phyloP scores from a whole-genome alignment of 2,329 filamentous ascomycete species.

The Aspergillus neotritici region DNA sequence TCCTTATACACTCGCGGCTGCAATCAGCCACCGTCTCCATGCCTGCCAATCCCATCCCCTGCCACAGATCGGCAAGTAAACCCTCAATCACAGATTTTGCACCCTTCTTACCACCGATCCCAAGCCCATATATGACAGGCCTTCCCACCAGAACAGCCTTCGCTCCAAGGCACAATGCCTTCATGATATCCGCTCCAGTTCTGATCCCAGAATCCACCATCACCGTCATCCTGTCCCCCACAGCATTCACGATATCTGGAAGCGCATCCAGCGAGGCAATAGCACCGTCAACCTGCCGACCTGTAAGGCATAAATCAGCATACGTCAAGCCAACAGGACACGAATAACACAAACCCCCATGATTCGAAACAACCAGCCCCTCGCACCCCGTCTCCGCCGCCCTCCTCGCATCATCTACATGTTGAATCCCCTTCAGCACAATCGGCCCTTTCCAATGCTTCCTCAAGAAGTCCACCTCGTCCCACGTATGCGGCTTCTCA shows the following conservation, averaged over 20 bases:
- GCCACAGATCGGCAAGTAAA: conserved; percentile 1
- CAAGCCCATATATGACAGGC: conserved; percentile 5
- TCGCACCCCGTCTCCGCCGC: background rate
- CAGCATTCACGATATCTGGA: conserved; percentile 4
- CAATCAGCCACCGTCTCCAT: too few relatives aligned
- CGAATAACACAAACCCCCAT: too few relatives aligned
- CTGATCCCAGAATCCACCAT: conserved; percentile 3
- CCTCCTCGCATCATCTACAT: background rate
- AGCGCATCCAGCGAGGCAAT: conserved; percentile 1
- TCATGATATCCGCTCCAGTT: conserved; percentile 4
- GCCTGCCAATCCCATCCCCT: too few relatives aligned
- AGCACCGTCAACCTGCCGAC: conserved; percentile 1
- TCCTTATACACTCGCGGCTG: too few relatives aligned
- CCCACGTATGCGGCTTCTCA: too few relatives aligned
- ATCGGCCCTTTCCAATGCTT: too few relatives aligned
- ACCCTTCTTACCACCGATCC: background rate
- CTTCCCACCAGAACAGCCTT: conserved; percentile 5
- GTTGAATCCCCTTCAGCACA: conserved; percentile 3
- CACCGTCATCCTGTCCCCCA: conserved; percentile 4
- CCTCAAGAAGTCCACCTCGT: too few relatives aligned
- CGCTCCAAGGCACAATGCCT: conserved; percentile 2
- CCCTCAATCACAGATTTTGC: conserved; percentile 1
- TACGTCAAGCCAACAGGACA: too few relatives aligned
- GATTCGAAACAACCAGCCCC: conserved; percentile 3
- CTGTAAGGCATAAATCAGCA: too few relatives aligned